Evolutionary conservation across 305 asterid species (phyloP), one percentile per base, ranked within the genome.

Genomic region (Petunia hybrid): DNA sequence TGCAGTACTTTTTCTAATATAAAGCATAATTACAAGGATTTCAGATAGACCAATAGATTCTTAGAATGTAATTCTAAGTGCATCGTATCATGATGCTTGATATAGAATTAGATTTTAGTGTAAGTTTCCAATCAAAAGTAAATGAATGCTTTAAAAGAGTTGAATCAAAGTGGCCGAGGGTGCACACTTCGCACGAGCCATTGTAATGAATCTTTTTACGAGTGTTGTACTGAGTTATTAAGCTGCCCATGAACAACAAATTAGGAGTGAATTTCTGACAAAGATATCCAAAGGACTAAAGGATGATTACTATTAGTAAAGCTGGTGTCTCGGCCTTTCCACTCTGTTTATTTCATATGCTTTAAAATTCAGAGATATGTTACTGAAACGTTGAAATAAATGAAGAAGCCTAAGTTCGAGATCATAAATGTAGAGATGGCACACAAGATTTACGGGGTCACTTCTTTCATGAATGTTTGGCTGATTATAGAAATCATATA

Each of bases 401-500:
- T 48, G 60, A 31, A 46, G 59, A 46, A 1, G 35, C 36, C 35
- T 73, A 62, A 51, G 62, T 73, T 51, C 14, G 6, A 73, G 62
- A 51, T 16, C 35, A 51, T 51, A 45, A 48, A 51, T 71, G 45
- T 51, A 35, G 78, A 48, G 63, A 73, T 71, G 77, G 56, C 3
- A 51, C 46, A 73, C 31, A 51, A 73, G 46, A 73, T 41, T 73
- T 62, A 51, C 7, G 46, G 46, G 35, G 39, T 60, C 65, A 16
- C 65, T 16, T 3, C 14, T 10, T 48, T 12, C 45, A 48, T 48
- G 41, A 48, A 63, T 63, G 5, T 63, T 51, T 63, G 43, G 41
- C 16, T 63, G 69, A 36, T 63, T 35, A 63, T 63, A 35, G 16
- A 63, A 4, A 63, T 12, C 4, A 43, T 35, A 63, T 63, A 9